Percentiles rank a stretch among this genome's conserved stretches.
Conservation (phyloP, 2,329 filamentous ascomycete species). For the Xylaria sp. region DNA sequence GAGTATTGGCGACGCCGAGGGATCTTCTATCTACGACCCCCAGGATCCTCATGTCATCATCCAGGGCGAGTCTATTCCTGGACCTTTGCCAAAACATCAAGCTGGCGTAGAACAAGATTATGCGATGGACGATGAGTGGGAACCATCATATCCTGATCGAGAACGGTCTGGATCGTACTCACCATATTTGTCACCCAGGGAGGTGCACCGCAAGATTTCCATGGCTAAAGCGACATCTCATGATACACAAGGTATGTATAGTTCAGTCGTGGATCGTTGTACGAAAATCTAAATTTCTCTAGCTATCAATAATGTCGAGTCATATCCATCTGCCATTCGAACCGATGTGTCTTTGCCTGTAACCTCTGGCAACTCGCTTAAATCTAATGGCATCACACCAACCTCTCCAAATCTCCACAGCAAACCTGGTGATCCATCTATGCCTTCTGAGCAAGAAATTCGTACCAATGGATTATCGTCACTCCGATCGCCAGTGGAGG, state of each 20-base stretch:
- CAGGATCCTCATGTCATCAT: constrained; percentile 36
- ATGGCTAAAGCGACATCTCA: constrained; percentile 31
- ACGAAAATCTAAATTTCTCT: constrained; percentile 5
- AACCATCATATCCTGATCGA: constrained; percentile 42
- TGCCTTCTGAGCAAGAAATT: neutral
- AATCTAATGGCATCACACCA: neutral
- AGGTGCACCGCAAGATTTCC: constrained; percentile 45
- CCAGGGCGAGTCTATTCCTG: constrained; percentile 30
- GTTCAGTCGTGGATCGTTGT: neutral
- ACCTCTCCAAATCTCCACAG: neutral
- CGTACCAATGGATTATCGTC: neutral
- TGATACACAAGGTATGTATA: constrained; percentile 34
- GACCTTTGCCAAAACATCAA: constrained; percentile 32
- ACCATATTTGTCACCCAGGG: constrained; percentile 56
- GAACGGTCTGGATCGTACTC: constrained; percentile 61
- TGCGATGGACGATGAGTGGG: constrained; percentile 36
- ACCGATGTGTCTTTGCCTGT: neutral
- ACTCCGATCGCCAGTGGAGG: constrained; percentile 44
- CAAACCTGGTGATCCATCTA: neutral
- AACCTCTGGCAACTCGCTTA: neutral
- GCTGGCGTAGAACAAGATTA: constrained; percentile 35
- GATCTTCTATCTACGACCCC: constrained; percentile 43
- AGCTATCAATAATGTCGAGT: constrained; percentile 8
- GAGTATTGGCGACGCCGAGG: constrained; percentile 41
- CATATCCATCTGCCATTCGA: constrained; percentile 2